phyloP scores from a whole-genome alignment of 139 green algal species.

The Picochlorum sp. region DNA sequence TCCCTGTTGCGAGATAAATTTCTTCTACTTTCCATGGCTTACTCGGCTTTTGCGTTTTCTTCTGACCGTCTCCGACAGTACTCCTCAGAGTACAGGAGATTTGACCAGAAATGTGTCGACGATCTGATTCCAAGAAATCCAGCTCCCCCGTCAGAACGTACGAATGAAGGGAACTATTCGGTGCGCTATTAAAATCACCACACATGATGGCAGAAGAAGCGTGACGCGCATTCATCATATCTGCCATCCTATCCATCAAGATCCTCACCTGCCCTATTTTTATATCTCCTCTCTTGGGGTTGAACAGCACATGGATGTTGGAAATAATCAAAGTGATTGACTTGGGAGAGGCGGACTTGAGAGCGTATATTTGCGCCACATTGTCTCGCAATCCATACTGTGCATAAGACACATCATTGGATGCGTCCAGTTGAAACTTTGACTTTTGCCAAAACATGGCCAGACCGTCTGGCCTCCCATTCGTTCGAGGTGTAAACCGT shows the following conservation, averaged over 20 bases:
- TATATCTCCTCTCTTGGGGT: conserved; percentile 69
- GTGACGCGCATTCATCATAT: conserved; percentile 3
- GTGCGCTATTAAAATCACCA: conserved; percentile 63
- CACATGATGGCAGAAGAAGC: conserved; percentile 17
- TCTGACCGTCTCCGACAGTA: not conserved
- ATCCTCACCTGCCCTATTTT: conserved; percentile 63
- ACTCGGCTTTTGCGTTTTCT: not conserved
- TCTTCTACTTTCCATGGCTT: conserved; percentile 17
- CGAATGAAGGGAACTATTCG: conserved; percentile 42
- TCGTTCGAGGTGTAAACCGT: conserved; percentile 30
- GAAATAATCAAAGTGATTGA: conserved; percentile 33
- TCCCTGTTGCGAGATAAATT: conserved; percentile 6
- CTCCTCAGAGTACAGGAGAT: not conserved
- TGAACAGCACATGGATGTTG: conserved; percentile 85
- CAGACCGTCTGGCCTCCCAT: conserved; percentile 47
- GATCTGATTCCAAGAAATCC: conserved; percentile 27
- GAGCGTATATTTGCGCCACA: conserved; percentile 51
- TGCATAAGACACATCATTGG: conserved; percentile 25
- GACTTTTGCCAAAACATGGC: conserved; percentile 55
- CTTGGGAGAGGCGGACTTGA: not conserved
- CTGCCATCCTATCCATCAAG: conserved; percentile 29
- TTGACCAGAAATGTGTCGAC: conserved; percentile 37
- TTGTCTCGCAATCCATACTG: conserved; percentile 66
- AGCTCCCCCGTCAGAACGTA: conserved; percentile 38
- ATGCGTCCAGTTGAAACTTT: conserved; percentile 11